These are phyloP conservation scores for Fistulifera solaris DNA, from an alignment of 108 stramenopile species.

Conservation along the genomic window DNA sequence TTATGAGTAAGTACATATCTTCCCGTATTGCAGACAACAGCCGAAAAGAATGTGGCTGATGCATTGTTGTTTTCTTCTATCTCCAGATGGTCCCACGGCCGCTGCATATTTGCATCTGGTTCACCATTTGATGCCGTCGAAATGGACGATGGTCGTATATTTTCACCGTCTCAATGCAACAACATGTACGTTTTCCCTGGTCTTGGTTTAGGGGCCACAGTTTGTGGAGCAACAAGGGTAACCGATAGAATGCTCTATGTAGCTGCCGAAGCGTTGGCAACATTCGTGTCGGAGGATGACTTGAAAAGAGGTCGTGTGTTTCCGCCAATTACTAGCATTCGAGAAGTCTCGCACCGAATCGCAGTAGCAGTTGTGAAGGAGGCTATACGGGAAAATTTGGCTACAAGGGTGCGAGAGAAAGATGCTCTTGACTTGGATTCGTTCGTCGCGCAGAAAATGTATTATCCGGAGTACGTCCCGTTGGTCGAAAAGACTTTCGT, in stretches of 20 bases:
- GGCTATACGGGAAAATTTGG: slow-evolving; percentile 65
- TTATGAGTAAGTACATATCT: slow-evolving; percentile 37
- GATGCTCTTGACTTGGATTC: slow-evolving; percentile 48
- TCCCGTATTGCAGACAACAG: no score
- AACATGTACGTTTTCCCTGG: slow-evolving; percentile 69
- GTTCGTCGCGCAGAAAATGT: slow-evolving; percentile 74
- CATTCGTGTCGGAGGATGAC: slow-evolving; percentile 73
- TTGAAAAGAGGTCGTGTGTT: slow-evolving; percentile 77
- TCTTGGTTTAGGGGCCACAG: slow-evolving; percentile 80
- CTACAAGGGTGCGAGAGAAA: slow-evolving; percentile 43
- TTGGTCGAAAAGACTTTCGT: slow-evolving; percentile 65
- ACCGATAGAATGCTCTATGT: slow-evolving; percentile 88
- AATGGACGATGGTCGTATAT: slow-evolving; percentile 52
- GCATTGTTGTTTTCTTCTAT: no score
- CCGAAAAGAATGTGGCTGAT: no score
- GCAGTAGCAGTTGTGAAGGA: slow-evolving; percentile 85
- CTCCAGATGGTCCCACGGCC: slow-evolving; percentile 81
- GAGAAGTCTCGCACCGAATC: slow-evolving; percentile 77
- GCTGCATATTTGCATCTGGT: slow-evolving; percentile 88
- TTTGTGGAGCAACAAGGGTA: slow-evolving; percentile 74
- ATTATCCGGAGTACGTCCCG: slow-evolving; percentile 81
- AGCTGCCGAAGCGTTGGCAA: slow-evolving; percentile 80
- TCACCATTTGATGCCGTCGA: slow-evolving; percentile 93
- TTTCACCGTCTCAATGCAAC: slow-evolving; percentile 60
- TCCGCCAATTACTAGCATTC: slow-evolving; percentile 75